Conservation (phyloP, 371 early-diverging fungal species). For the Dichotomocladium elegans region DNA sequence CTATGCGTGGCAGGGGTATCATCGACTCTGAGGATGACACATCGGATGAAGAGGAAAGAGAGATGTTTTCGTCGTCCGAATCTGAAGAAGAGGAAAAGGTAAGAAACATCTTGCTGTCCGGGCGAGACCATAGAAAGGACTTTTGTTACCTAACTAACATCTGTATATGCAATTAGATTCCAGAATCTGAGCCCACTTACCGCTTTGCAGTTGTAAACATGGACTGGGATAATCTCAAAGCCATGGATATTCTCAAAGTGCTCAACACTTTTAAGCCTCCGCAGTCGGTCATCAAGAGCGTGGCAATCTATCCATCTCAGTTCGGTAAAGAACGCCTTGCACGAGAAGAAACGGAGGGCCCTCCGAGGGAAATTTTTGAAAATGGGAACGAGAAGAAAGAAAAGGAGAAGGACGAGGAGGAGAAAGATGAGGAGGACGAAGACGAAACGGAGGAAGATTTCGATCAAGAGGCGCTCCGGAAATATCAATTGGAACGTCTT, state of each 20-base stretch:
- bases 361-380: slow-evolving; percentile 77
- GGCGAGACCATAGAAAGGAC: slow-evolving; percentile 1
- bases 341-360: slow-evolving; percentile 74
- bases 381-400: no score
- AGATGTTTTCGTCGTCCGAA: no score
- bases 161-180: slow-evolving; percentile 41
- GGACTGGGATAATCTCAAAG: slow-evolving; percentile 95
- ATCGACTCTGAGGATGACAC: slow-evolving; percentile 61
- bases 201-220: slow-evolving; percentile 93
- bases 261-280: slow-evolving; percentile 84
- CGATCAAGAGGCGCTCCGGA: slow-evolving; percentile 79
- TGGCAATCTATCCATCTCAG: slow-evolving; percentile 91
- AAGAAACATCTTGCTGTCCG: slow-evolving; percentile 19
- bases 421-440: slow-evolving; percentile 37
- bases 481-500: slow-evolving; percentile 92
- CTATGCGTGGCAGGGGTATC: slow-evolving; percentile 85
- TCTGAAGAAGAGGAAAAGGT: slow-evolving; percentile 52
- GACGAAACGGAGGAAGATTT: slow-evolving; percentile 61
- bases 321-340: slow-evolving; percentile 92
- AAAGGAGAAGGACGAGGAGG: slow-evolving; percentile 31
- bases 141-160: slow-evolving; percentile 5
- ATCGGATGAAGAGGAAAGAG: slow-evolving; percentile 48
- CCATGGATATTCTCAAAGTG: slow-evolving; percentile 84
- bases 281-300: slow-evolving; percentile 68
- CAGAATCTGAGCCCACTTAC: slow-evolving; percentile 80